Evolutionary conservation across 1,139 yeast species (phyloP).

Genomic region (Suhomyces yuchorum): DNA sequence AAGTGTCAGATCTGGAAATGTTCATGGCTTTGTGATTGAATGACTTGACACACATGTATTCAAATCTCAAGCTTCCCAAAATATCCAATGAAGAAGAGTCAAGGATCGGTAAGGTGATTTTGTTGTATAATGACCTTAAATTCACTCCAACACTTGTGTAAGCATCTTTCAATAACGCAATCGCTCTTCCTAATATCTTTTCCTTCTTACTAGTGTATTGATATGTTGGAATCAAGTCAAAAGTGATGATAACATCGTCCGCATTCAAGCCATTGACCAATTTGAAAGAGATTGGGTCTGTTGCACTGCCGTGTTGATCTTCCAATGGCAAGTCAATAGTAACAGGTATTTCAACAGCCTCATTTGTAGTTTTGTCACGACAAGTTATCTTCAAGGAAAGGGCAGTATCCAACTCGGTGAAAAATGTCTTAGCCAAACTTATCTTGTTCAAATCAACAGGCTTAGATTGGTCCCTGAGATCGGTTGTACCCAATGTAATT

Average conservation of each 20-base stretch:
- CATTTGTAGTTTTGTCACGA: slow-evolving; percentile 42
- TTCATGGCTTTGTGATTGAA: slow-evolving; percentile 74
- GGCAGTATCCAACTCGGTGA: slow-evolving; percentile 87
- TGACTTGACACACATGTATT: slow-evolving; percentile 69
- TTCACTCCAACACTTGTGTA: slow-evolving; percentile 72
- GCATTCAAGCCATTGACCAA: slow-evolving; percentile 52
- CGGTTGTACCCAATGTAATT: slow-evolving; percentile 86
- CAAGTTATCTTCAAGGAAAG: slow-evolving; percentile 74
- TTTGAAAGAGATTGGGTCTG: slow-evolving; percentile 82
- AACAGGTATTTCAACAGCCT: slow-evolving; percentile 61
- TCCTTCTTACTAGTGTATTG: slow-evolving; percentile 40
- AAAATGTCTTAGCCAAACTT: slow-evolving; percentile 71
- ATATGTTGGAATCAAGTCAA: slow-evolving; percentile 94
- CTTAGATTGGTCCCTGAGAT: slow-evolving; percentile 57
- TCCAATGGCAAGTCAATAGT: slow-evolving; percentile 82
- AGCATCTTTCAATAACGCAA: slow-evolving; percentile 67
- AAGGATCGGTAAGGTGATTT: slow-evolving; percentile 74
- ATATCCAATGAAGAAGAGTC: slow-evolving; percentile 72
- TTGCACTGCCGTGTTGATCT: slow-evolving; percentile 71
- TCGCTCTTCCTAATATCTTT: slow-evolving; percentile 80
- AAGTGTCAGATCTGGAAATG: slow-evolving; percentile 72
- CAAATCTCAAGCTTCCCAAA: slow-evolving; percentile 77
- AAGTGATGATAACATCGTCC: slow-evolving; percentile 62
- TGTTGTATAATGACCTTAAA: slow-evolving; percentile 66
- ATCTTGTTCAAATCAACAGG: slow-evolving; percentile 76